Conservation (phyloP, 306 rosid species). For the Vicia faba region DNA sequence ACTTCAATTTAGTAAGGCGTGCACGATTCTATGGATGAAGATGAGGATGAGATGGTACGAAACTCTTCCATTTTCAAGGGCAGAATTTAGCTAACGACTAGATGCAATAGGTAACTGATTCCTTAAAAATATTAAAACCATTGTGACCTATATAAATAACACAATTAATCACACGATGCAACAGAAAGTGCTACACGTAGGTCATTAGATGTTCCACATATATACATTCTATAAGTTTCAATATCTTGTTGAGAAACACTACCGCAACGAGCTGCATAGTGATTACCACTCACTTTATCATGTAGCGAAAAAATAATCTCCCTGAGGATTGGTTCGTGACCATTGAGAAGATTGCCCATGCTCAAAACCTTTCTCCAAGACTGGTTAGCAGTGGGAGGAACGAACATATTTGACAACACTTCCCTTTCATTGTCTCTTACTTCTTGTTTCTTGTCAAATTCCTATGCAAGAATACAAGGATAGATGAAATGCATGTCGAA, state of each 20-base stretch:
- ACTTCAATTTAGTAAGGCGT: too few species aligned
- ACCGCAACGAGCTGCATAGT: constrained; percentile 62
- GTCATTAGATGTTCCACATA: constrained; percentile 85
- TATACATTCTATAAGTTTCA: constrained; percentile 87
- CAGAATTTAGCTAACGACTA: background rate
- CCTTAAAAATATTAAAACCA: constrained; percentile 2
- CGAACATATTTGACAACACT: constrained; percentile 74
- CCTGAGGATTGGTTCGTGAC: constrained; percentile 88
- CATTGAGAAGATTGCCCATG: constrained; percentile 99
- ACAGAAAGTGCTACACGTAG: constrained; percentile 89
- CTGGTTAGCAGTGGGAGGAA: constrained; percentile 84
- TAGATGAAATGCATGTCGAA: constrained; percentile 31
- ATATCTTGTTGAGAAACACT: constrained; percentile 59
- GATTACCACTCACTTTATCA: constrained; percentile 70
- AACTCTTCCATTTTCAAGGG: too few species aligned
- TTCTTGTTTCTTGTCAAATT: constrained; percentile 63
- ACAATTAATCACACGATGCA: constrained; percentile 76
- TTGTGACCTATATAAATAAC: constrained; percentile 25
- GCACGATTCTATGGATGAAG: too few species aligned
- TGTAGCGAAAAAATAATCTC: constrained; percentile 76
- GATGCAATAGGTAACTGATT: constrained; percentile 13
- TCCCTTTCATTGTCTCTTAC: constrained; percentile 65
- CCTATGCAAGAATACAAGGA: constrained; percentile 45
- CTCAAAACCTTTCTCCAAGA: constrained; percentile 94
- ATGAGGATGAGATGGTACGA: too few species aligned